These are phyloP conservation scores for Adansonia grandidieri DNA, from an alignment of 441 rosid species.

Conservation along the genomic window DNA sequence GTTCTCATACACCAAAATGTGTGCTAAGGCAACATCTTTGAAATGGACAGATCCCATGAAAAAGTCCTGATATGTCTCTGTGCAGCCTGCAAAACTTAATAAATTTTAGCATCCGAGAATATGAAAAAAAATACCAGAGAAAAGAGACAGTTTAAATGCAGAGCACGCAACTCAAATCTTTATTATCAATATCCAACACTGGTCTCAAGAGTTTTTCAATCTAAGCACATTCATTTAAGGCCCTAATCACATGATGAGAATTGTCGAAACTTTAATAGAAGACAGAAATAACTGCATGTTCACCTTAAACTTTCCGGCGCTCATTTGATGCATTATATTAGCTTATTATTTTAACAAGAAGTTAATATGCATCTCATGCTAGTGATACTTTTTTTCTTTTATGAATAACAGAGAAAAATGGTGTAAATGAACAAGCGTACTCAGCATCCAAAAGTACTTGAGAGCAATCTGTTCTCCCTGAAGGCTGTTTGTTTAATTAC, in stretches of 20 bases:
- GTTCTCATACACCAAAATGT: constrained; percentile 81
- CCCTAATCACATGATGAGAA: not conserved
- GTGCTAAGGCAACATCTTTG: constrained; percentile 89
- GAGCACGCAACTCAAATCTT: not conserved
- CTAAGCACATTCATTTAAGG: not conserved
- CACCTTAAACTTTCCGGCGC: not conserved
- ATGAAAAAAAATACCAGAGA: not conserved
- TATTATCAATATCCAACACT: not conserved
- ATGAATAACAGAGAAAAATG: not conserved
- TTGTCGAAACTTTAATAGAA: not conserved
- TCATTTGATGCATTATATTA: not conserved
- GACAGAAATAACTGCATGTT: not conserved
- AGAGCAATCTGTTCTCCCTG: too few relatives aligned
- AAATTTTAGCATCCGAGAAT: not conserved
- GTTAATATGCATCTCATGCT: not conserved
- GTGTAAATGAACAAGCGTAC: not conserved
- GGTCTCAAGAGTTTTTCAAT: not conserved
- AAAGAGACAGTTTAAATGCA: not conserved
- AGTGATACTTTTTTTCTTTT: not conserved
- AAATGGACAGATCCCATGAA: constrained; percentile 91
- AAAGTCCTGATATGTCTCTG: constrained; percentile 67
- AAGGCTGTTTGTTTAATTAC: not conserved
- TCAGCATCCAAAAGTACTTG: not conserved
- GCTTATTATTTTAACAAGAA: not conserved
- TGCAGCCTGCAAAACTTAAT: constrained; percentile 56